Base-by-base conservation (phyloP, 306 rosid species). In the Oemleria cerasiformis region DNA sequence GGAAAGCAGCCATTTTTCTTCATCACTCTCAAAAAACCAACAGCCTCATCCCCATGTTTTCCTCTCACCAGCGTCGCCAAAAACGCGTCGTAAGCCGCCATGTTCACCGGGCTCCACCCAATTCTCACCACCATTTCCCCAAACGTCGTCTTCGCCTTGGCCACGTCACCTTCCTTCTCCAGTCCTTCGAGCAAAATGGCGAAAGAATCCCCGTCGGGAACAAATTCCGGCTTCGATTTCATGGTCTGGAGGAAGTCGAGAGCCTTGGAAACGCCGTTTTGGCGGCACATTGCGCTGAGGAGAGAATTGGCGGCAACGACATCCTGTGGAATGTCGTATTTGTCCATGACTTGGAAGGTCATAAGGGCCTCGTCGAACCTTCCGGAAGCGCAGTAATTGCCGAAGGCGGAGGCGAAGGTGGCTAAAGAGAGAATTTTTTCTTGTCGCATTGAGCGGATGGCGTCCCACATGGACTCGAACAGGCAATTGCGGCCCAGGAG, bases 391-490 rank as follows among this genome's bases (percentile, higher is more conserved):
- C 88, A 88, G 70, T 90, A 90, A 23, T 86, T 90, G 65, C 76
- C 84, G 58, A 88, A 90, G 50, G 76, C 78, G 1, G 91, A 83
- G 16, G 78, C 88, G 61, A 90, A 90, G 0, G 92, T 81, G 21
- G 82, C 47, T 61, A 81, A 20, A 0, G 94, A 81, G 21, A 90
- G 84, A 7, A 68, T 47, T 2, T 55, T 21, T 19, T 90, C 88
- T 39, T 86, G 80, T 34, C 86, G 88, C 96, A 88, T 90, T 8
- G 94, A 79, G 30, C 92, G 67, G 40, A 90, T 64, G 4, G 92
- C 92, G 68, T 84, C 92, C 94, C 96, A 88, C 96, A 88, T 86
- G 40, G 82, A 78, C 6, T 90, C 92, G n/a, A 90, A 88, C 9
- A 86, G 77, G 56, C 80, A 82, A 61, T 90, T 90, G 60, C 84